These are phyloP conservation scores for Nepenthes mirabilis DNA, from an alignment of 148 eudicot species.

Conservation along the genomic window DNA sequence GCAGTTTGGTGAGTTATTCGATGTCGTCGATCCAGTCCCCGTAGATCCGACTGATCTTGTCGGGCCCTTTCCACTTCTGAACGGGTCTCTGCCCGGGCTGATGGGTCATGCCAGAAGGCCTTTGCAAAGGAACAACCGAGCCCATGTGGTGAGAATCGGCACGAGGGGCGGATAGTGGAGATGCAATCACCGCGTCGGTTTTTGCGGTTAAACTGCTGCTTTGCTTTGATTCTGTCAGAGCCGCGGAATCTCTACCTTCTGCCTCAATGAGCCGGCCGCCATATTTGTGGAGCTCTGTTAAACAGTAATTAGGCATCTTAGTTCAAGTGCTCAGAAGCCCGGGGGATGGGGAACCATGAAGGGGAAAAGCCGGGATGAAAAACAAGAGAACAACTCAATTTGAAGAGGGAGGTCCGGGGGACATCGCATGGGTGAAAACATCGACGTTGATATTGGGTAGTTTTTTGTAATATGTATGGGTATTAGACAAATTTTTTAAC, in stretches of 20 bases:
- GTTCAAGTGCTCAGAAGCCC: no score
- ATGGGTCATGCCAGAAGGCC: conserved; percentile 34
- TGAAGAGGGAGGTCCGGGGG: no score
- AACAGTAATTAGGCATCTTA: not conserved
- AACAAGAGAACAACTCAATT: no score
- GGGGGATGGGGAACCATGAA: no score
- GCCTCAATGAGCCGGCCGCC: conserved; percentile 17
- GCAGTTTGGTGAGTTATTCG: conserved; percentile 12
- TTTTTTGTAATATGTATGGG: no score
- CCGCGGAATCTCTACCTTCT: conserved; percentile 25
- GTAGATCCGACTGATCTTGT: conserved; percentile 81
- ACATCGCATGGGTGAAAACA: no score
- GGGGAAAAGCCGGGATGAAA: no score
- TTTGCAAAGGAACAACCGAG: conserved; percentile 36
- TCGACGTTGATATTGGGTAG: no score
- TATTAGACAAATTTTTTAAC: no score
- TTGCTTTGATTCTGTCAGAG: conserved; percentile 20
- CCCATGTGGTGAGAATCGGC: conserved; percentile 26
- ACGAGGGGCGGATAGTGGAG: conserved; percentile 16
- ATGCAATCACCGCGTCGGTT: conserved; percentile 11
- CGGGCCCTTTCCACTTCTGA: conserved; percentile 89
- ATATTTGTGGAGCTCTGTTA: conserved; percentile 32
- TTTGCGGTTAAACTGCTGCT: conserved; percentile 13
- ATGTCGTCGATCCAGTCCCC: conserved; percentile 94
- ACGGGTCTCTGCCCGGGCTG: conserved; percentile 36